A percentile compares a stretch with the other conserved stretches of the same genome.
phyloP scores from a whole-genome alignment of 805 yeast species.

The Komagataella kurtzmanii region DNA sequence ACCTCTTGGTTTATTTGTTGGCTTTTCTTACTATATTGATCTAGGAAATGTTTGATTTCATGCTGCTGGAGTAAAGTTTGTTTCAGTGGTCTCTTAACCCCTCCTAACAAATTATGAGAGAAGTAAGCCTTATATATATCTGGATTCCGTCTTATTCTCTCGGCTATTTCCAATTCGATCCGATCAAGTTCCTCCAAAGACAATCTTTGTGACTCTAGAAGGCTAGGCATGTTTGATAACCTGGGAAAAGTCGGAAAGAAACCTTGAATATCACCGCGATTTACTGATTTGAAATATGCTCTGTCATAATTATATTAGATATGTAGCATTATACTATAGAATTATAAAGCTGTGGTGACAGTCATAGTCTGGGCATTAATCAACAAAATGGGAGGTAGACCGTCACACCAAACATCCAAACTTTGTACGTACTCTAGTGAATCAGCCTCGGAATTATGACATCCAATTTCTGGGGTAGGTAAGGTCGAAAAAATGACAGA shows the following conservation, averaged over 20 bases:
- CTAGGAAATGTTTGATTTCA: conserved; percentile 42
- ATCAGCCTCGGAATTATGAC: conserved; percentile 56
- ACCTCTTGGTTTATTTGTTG: conserved; percentile 8
- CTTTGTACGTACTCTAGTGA: conserved; percentile 66
- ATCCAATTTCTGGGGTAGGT: conserved; percentile 79
- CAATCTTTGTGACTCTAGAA: neutral
- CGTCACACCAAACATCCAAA: conserved; percentile 69
- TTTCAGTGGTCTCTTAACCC: conserved; percentile 28
- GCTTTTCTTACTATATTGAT: conserved; percentile 26
- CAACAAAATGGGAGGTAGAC: conserved; percentile 69
- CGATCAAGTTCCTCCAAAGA: conserved; percentile 56
- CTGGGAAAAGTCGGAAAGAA: neutral
- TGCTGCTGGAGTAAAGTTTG: conserved; percentile 51
- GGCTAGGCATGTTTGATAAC: neutral
- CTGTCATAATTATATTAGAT: too few relatives aligned
- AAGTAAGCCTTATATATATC: conserved; percentile 22
- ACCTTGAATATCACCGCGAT: neutral
- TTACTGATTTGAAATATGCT: too few relatives aligned
- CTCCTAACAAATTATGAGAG: conserved; percentile 16
- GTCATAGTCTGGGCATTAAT: conserved; percentile 91
- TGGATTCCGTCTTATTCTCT: conserved; percentile 52
- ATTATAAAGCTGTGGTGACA: conserved; percentile 78
- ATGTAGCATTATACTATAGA: neutral
- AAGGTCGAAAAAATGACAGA: conserved; percentile 78
- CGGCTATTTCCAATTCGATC: conserved; percentile 53